Percentiles rank a stretch among this genome's conserved stretches.
Conservation (phyloP, 352 stramenopile genomes). For the Phytophthora hibernalis region DNA sequence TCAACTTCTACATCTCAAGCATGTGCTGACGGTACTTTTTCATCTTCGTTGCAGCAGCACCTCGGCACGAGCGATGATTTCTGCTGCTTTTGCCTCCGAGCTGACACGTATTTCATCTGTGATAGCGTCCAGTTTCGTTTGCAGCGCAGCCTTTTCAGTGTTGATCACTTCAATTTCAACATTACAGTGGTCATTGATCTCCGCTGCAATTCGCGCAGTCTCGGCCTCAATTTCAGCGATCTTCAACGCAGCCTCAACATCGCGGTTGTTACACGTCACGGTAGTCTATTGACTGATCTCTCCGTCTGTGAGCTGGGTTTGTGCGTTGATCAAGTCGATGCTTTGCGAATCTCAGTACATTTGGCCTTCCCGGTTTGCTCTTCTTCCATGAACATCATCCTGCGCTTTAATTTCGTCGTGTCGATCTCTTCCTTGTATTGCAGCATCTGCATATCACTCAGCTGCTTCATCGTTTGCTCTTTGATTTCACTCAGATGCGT, state of each 20-base stretch:
- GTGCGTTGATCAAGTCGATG: conserved; percentile 58
- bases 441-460: conserved; percentile 75
- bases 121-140: conserved; percentile 47
- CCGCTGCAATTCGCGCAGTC: conserved; percentile 49
- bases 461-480: conserved; percentile 82
- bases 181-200: conserved; percentile 51
- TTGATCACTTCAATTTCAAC: conserved; percentile 55
- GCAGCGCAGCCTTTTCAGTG: conserved; percentile 41
- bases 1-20: conserved; percentile 56
- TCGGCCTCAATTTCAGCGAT: conserved; percentile 57
- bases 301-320: conserved; percentile 57
- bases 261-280: conserved; percentile 55
- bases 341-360: conserved; percentile 53
- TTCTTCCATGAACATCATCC: conserved; percentile 58
- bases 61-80: conserved; percentile 59
- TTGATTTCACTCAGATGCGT: conserved; percentile 70
- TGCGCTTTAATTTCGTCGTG: conserved; percentile 52
- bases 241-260: conserved; percentile 47
- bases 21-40: conserved; percentile 45
- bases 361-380: conserved; percentile 52
- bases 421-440: conserved; percentile 54
- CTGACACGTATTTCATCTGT: conserved; percentile 40
- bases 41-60: conserved; percentile 47
- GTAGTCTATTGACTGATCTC: conserved; percentile 63
- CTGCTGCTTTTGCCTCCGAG: conserved; percentile 44